Evolutionary conservation across 768 basidiomycete genomes (phyloP).

Genomic region (Leccinum boreale): DNA sequence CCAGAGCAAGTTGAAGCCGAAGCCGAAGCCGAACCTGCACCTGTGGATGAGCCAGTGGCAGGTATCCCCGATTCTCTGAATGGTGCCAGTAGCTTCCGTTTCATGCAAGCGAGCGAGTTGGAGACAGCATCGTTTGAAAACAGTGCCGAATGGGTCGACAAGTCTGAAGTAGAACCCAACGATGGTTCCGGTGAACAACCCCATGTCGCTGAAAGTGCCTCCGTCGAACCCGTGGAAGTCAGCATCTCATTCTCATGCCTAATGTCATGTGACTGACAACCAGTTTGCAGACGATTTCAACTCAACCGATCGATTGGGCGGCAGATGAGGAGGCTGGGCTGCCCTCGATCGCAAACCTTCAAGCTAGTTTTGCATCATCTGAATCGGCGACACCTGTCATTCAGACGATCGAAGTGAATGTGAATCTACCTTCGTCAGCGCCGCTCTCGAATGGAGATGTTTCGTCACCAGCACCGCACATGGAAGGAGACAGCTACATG

Average conservation of each 20-base stretch:
- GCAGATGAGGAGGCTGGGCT: conserved; percentile 76
- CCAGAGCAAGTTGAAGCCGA: conserved; percentile 32
- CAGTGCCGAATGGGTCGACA: conserved; percentile 55
- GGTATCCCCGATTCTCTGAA: conserved; percentile 39
- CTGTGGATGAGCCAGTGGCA: conserved; percentile 31
- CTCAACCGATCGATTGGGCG: conserved; percentile 72
- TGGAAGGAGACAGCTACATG: conserved; percentile 65
- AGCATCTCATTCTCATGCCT: conserved; percentile 12
- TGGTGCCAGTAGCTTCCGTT: conserved; percentile 62
- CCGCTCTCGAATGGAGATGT: conserved; percentile 21
- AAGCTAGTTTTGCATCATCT: conserved; percentile 74
- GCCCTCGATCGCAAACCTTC: conserved; percentile 73
- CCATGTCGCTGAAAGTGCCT: conserved; percentile 6
- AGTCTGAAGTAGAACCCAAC: conserved; percentile 34
- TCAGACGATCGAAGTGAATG: conserved; percentile 36
- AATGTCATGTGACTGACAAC: neutral
- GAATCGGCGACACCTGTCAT: conserved; percentile 60
- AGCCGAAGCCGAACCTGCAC: conserved; percentile 22
- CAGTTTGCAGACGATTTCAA: conserved; percentile 13
- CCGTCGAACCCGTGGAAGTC: conserved; percentile 29
- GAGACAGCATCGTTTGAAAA: conserved; percentile 54
- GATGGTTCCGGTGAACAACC: conserved; percentile 15
- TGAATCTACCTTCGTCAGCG: conserved; percentile 23
- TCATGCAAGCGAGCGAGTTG: conserved; percentile 80
- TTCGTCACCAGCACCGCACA: conserved; percentile 18